Percentiles rank a stretch among this genome's conserved stretches.
Evolutionary conservation across 148 eudicot genomes (phyloP).

Genomic region (Pharnaceum exiguum): DNA sequence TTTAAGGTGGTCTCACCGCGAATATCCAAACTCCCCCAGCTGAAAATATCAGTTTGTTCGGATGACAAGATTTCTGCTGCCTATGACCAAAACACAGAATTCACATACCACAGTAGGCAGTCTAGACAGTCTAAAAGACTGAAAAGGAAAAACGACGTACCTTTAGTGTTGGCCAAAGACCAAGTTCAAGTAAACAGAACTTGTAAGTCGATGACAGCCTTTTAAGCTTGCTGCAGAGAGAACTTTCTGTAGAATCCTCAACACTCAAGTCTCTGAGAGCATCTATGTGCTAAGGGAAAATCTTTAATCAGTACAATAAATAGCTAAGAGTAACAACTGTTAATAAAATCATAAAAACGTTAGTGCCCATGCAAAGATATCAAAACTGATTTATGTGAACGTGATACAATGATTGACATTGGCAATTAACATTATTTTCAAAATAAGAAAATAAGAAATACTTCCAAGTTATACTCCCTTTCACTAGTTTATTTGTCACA

Average conservation of each 20-base stretch:
- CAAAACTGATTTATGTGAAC: too few species aligned
- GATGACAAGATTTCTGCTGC: constrained; percentile 55
- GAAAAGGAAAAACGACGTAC: constrained; percentile 25
- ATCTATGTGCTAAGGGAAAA: constrained; percentile 39
- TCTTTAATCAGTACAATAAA: constrained; percentile 6
- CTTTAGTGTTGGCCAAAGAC: constrained; percentile 74
- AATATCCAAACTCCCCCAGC: constrained; percentile 49
- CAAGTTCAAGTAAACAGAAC: constrained; percentile 71
- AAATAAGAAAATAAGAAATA: too few species aligned
- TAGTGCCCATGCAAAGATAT: neutral
- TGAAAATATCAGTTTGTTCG: constrained; percentile 34
- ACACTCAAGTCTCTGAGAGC: constrained; percentile 23
- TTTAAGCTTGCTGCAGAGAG: constrained; percentile 35
- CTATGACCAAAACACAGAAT: constrained; percentile 25
- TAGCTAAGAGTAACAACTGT: neutral
- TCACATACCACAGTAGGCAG: constrained; percentile 11
- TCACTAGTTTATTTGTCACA: too few species aligned
- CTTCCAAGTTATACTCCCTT: too few species aligned
- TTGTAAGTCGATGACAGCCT: constrained; percentile 34
- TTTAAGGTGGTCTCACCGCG: constrained; percentile 34
- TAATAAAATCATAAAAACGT: neutral
- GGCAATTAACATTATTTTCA: too few species aligned
- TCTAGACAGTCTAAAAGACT: neutral
- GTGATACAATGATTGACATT: too few species aligned
- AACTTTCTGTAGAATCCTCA: constrained; percentile 21